Percentiles rank a stretch among this genome's conserved stretches.
phyloP scores from a whole-genome alignment of 176 grass and related monocot genomes.

The Tillandsia leiboldiana region DNA sequence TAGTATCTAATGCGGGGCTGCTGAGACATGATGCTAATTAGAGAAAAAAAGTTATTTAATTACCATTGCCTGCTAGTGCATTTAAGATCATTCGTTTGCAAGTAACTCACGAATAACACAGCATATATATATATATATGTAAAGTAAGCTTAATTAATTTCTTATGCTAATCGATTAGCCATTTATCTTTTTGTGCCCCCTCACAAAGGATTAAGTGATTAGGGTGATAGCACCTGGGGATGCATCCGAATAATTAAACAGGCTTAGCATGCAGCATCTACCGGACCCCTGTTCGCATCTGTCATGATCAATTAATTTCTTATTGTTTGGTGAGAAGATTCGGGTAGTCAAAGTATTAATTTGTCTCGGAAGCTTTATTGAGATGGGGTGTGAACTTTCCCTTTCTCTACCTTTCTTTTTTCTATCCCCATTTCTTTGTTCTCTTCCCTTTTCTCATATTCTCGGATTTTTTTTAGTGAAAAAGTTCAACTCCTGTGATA shows the following conservation, averaged over 20 bases:
- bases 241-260: conserved; percentile 19
- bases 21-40: too few relatives aligned
- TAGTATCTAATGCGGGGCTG: too few relatives aligned
- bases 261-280: conserved; percentile 7
- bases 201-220: neutral
- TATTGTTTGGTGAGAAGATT: conserved; percentile 24
- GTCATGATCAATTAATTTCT: conserved; percentile 15
- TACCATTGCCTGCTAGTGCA: too few relatives aligned
- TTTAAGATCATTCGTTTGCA: too few relatives aligned
- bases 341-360: conserved; percentile 46
- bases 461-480: conserved; percentile 22
- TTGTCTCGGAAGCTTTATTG: conserved; percentile 59
- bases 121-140: too few relatives aligned
- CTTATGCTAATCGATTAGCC: too few relatives aligned
- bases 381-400: conserved; percentile 41
- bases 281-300: neutral
- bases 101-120: too few relatives aligned
- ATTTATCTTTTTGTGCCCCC: neutral
- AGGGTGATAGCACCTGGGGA: neutral
- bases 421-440: conserved; percentile 37
- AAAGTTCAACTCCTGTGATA: conserved; percentile 25
- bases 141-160: too few relatives aligned
- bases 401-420: conserved; percentile 44
- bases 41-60: too few relatives aligned
- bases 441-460: conserved; percentile 23